Evolutionary conservation across 805 yeast genomes (phyloP).

Genomic region (Zygosaccharomyces rouxii): DNA sequence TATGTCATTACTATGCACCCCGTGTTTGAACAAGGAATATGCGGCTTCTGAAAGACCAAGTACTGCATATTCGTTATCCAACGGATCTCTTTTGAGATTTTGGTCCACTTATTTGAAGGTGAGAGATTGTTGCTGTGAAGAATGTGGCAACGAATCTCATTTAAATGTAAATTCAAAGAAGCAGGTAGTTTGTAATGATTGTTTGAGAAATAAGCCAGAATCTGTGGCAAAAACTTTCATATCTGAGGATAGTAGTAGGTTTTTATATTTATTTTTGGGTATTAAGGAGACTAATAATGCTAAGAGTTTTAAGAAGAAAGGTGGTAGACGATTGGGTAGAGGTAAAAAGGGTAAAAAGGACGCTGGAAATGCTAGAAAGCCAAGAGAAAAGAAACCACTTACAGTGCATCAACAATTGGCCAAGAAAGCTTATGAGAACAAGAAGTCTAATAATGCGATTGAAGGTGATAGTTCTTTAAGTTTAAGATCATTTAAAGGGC

Average conservation of each 20-base stretch:
- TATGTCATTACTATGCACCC: slow-evolving; percentile 46
- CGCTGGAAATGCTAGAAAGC: slow-evolving; percentile 10
- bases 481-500: slow-evolving; percentile 38
- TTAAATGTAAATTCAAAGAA: slow-evolving; percentile 36
- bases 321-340: slow-evolving; percentile 37
- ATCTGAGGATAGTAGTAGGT: slow-evolving; percentile 45
- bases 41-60: slow-evolving; percentile 40
- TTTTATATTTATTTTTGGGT: slow-evolving; percentile 46
- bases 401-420: slow-evolving; percentile 29
- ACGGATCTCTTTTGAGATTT: slow-evolving; percentile 52
- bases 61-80: slow-evolving; percentile 47
- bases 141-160: slow-evolving; percentile 42
- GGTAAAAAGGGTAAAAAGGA: slow-evolving; percentile 23
- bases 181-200: slow-evolving; percentile 41
- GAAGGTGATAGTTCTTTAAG: slow-evolving; percentile 39
- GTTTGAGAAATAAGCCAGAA: slow-evolving; percentile 33
- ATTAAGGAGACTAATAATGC: slow-evolving; percentile 37
- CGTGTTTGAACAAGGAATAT: slow-evolving; percentile 41
- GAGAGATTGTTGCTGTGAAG: slow-evolving; percentile 46
- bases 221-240: slow-evolving; percentile 27
- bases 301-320: slow-evolving; percentile 20
- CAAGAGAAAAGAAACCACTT: slow-evolving; percentile 20
- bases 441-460: slow-evolving; percentile 38
- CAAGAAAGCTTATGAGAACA: slow-evolving; percentile 24
- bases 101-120: slow-evolving; percentile 45